Percentiles rank a stretch among this genome's conserved stretches.
phyloP scores from a whole-genome alignment of 495 filamentous ascomycete genomes.

The Tirmania nivea region DNA sequence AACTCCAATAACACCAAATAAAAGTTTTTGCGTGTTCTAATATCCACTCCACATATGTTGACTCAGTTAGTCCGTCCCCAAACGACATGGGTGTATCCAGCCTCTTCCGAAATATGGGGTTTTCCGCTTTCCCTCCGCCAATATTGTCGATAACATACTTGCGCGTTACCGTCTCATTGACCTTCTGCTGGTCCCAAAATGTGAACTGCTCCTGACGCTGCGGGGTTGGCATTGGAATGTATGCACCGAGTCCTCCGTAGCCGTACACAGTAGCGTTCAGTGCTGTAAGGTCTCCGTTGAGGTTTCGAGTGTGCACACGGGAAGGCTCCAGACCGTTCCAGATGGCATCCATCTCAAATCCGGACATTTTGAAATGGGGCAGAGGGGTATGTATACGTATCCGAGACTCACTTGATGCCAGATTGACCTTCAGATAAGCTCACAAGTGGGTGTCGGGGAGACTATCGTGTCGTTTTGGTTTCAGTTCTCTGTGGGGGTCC shows the following conservation, averaged over 20 bases:
- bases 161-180: conserved; percentile 10
- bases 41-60: conserved; percentile 88
- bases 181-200: conserved; percentile 17
- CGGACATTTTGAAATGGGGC: neutral
- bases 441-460: too few species aligned
- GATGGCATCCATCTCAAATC: neutral
- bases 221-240: conserved; percentile 6
- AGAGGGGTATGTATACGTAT: too few species aligned
- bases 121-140: neutral
- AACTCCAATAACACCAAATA: conserved; percentile 68
- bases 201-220: conserved; percentile 3
- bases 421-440: too few species aligned
- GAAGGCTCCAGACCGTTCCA: neutral
- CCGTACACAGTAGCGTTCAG: conserved; percentile 12
- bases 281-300: neutral
- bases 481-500: too few species aligned
- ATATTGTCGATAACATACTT: conserved; percentile 11
- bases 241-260: conserved; percentile 7
- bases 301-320: neutral
- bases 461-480: too few species aligned
- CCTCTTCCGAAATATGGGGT: conserved; percentile 20
- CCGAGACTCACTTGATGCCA: too few species aligned
- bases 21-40: conserved; percentile 52
- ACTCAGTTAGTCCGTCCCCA: conserved; percentile 72
- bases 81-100: conserved; percentile 53